Base-by-base conservation (phyloP, 2,329 filamentous ascomycete genomes). In the Plectosphaerella plurivora region DNA sequence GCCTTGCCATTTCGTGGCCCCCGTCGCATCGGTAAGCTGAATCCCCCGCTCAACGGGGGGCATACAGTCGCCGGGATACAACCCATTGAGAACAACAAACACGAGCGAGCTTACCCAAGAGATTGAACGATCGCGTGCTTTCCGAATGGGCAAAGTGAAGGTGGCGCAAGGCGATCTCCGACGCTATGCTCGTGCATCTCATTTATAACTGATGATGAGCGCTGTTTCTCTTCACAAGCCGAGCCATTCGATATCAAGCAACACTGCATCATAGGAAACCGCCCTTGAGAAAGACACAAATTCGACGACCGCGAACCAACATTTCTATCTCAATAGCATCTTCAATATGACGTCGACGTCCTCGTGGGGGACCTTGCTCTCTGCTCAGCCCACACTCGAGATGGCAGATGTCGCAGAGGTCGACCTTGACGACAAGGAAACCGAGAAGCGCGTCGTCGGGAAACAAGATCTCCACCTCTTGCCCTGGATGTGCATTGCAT, bases 401-500 rank as follows among this genome's bases (percentile, higher is more conserved):
- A 59, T 64, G 20, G 61, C 63, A 9, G 57, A 57, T 42, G 55
- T 63, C 45, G 58, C 63, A 56, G 60, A 56, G 46, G 61, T 65
- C 25, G 62, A 65, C 45, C 60, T 65, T 39, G 57, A 57, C 15
- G 63, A 65, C 46, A 62, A 60, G 35, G 61, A 59, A 24, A 63
- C 63, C 58, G 63, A 65, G 54, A 61, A 50, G 51, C 60, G 63
- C 3, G 61, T 65, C n/a, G 58, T 65, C 5, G 54, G 63, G 2
- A 65, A 65, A 11, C 63, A 65, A 39, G 63, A 65, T 39, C 15
- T 64, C 42, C 54, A 63, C 20, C 63, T 65, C 18, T 50, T 65
- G 48, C 63, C 63, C 7, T 65, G 63, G 62, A 57, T 65, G 1
- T 65, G 63, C 44, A 49, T 65, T 20, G 63, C 63, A 12, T 65